phyloP scores from a whole-genome alignment of 441 rosid species.

The Croton laevigatus region DNA sequence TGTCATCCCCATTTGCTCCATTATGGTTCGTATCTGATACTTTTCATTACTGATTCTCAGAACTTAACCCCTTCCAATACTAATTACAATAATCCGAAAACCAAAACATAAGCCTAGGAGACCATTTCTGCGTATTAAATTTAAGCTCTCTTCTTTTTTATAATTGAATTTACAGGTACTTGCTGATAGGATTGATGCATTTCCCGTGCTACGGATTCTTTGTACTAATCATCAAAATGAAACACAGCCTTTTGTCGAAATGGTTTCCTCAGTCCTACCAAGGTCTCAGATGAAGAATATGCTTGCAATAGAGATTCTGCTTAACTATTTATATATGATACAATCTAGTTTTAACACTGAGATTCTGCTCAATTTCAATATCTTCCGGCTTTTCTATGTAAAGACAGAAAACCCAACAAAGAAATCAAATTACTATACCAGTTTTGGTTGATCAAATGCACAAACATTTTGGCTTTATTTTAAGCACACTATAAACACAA shows the following conservation, averaged over 20 bases:
- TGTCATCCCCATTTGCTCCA: slow-evolving; percentile 83
- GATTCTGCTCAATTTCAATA: too few species aligned
- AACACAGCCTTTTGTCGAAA: slow-evolving; percentile 54
- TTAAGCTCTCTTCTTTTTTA: background rate
- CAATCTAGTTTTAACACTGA: too few species aligned
- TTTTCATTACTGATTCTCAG: background rate
- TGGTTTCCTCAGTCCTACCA: slow-evolving; percentile 73
- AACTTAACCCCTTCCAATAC: background rate
- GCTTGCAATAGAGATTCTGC: too few species aligned
- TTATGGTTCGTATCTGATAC: slow-evolving; percentile 51
- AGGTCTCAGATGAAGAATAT: slow-evolving; percentile 31
- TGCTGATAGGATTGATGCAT: slow-evolving; percentile 70
- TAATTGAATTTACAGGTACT: slow-evolving; percentile 52
- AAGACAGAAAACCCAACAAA: background rate
- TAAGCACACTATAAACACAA: too few species aligned
- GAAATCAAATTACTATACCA: background rate
- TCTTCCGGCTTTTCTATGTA: too few species aligned
- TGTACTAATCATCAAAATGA: slow-evolving; percentile 50
- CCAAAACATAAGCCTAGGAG: background rate
- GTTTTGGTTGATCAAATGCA: background rate
- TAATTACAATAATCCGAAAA: background rate
- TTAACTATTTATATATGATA: too few species aligned
- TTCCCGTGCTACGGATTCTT: slow-evolving; percentile 70
- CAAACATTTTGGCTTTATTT: background rate
- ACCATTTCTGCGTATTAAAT: background rate